Evolutionary conservation across 805 yeast species (phyloP), one percentile per base, ranked within the genome.

Genomic region (Brettanomyces sp.): DNA sequence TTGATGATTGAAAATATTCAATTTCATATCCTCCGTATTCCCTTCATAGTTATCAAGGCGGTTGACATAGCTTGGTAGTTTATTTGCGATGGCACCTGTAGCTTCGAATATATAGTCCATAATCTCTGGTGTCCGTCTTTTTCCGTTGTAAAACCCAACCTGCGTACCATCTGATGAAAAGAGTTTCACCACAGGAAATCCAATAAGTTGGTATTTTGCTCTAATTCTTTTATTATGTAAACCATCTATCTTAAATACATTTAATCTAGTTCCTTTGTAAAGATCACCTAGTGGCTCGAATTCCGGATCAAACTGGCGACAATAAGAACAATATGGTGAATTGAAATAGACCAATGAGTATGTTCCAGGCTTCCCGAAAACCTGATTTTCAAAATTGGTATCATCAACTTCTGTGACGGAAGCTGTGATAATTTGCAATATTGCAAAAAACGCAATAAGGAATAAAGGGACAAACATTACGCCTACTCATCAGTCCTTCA

Each of bases 161-260:
- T 64, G 60, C 42, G 66, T 69, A 1, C 75, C 73, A 37, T 63
- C 61, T 42, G 64, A 63, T 33, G 70, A 59, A 48, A 74, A 70
- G 5, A 79, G 54, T 51, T 70, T 68, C 43, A 80, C 47, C 1
- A 73, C 64, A 1, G 86, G 86, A 55, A 66, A 80, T 18, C 66
- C 68, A 9, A 52, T 48, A 3, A 79, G 62, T 13, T 56, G 53
- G 47, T 76, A 76, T 42, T 69, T 56, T 33, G 52, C 53, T 36
- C 70, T 59, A 5, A 76, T 58, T 14, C 67, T 55, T 35, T 55
- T 57, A 50, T 65, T 65, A 11, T 53, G 46, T 11, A 59, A 55
- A 2, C 64, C 72, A 33, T 68, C 61, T 11, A 68, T 54, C 49
- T 60, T 67, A 25, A 63, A 63, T 3, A 70, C 55, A 44, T 64